Percentiles rank a stretch among this genome's conserved stretches.
Evolutionary conservation across 305 asterid genomes (phyloP).

Genomic region (Fraxinus angustifolia): DNA sequence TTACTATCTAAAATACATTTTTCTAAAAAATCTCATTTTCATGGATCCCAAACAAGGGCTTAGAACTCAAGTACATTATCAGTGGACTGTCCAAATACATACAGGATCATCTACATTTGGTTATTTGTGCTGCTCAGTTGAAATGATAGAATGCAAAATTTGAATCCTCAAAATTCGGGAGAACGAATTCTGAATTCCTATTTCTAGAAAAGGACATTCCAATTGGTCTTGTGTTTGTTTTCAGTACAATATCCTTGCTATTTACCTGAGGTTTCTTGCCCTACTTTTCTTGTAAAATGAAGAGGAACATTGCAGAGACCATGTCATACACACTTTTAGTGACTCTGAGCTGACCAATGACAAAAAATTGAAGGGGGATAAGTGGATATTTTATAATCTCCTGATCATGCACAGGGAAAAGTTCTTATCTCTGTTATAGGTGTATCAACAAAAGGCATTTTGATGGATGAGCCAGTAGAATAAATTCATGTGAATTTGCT

Average conservation of each 20-base stretch:
- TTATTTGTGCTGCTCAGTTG: background rate
- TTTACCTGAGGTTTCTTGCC: background rate
- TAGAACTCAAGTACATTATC: background rate
- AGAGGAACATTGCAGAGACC: background rate
- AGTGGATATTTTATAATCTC: background rate
- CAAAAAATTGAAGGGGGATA: background rate
- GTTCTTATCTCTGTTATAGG: background rate
- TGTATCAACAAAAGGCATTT: background rate
- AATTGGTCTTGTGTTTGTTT: background rate
- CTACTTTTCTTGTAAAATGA: background rate
- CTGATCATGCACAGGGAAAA: background rate
- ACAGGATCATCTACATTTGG: background rate
- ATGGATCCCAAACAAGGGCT: background rate
- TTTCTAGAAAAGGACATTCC: background rate
- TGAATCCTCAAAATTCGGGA: background rate
- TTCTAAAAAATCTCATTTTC: background rate
- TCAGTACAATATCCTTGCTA: background rate
- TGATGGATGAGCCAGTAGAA: background rate
- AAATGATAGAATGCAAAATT: background rate
- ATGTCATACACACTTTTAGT: conserved; percentile 8
- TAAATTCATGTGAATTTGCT: background rate
- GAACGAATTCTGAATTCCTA: background rate
- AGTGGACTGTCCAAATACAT: background rate
- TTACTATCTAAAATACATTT: background rate
- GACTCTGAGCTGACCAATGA: background rate